Conservation (phyloP, 345 rosid genomes). For the Citrus mangshanensis region DNA sequence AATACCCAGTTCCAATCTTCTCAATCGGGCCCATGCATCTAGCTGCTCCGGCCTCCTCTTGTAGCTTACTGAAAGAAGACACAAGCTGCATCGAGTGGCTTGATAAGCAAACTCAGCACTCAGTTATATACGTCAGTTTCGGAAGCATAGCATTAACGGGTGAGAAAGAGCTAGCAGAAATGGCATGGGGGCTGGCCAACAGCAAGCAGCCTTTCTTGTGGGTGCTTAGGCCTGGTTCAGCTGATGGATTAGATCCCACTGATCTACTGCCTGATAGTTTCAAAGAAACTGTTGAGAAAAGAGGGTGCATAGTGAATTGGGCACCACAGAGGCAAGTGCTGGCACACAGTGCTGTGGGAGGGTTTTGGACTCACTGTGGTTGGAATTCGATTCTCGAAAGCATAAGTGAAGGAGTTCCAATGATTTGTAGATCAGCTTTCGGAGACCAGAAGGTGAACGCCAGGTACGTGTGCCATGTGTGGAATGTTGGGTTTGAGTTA, state of each 20-base stretch:
- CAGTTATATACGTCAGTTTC: conserved; percentile 26
- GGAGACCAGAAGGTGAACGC: conserved; percentile 26
- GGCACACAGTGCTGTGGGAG: conserved; percentile 28
- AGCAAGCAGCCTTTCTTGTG: conserved; percentile 30
- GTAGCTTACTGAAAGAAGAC: conserved; percentile 20
- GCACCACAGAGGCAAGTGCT: conserved; percentile 29
- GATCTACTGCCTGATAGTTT: conserved; percentile 15
- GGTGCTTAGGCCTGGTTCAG: conserved; percentile 25
- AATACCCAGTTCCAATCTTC: conserved; percentile 13
- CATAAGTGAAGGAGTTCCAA: conserved; percentile 22
- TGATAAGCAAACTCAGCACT: conserved; percentile 14
- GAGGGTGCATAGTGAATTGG: conserved; percentile 30
- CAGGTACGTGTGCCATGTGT: conserved; percentile 14
- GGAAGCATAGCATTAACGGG: conserved; percentile 24
- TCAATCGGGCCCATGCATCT: conserved; percentile 28
- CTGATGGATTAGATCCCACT: conserved; percentile 1
- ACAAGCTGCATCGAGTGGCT: conserved; percentile 25
- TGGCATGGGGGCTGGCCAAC: conserved; percentile 25
- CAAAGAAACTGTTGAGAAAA: conserved; percentile 2
- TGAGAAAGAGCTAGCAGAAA: conserved; percentile 22
- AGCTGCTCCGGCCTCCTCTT: conserved; percentile 7
- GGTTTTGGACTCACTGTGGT: conserved; percentile 39
- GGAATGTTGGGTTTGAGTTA: conserved; percentile 23
- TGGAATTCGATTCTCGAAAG: conserved; percentile 34
- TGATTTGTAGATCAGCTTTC: conserved; percentile 20